Evolutionary conservation across 164 flowering plant genomes (phyloP).

Genomic region (Annona squamosa): DNA sequence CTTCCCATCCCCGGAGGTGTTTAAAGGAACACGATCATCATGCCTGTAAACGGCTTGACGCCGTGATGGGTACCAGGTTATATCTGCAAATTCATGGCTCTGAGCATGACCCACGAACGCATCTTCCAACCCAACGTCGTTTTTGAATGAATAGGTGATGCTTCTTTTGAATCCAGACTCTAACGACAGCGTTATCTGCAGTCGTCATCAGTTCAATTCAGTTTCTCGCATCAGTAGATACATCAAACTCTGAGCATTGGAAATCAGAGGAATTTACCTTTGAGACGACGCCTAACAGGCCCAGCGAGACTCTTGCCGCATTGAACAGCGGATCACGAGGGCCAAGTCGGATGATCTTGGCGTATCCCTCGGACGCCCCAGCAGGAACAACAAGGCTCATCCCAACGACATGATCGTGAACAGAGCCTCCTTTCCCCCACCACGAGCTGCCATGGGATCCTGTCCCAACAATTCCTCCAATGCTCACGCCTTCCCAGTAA

Average conservation of each 20-base stretch:
- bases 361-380: slow-evolving; percentile 38
- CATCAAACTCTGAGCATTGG: too few relatives aligned
- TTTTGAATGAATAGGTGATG: slow-evolving; percentile 49
- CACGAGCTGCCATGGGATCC: slow-evolving; percentile 89
- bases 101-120: slow-evolving; percentile 46
- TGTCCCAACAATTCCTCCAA: slow-evolving; percentile 75
- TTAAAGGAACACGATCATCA: slow-evolving; percentile 61
- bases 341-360: slow-evolving; percentile 40
- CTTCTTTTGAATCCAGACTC: slow-evolving; percentile 75
- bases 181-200: slow-evolving; percentile 58
- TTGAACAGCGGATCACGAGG: slow-evolving; percentile 33
- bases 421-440: slow-evolving; percentile 84
- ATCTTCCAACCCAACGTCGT: slow-evolving; percentile 48
- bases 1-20: slow-evolving; percentile 55
- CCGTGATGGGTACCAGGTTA: slow-evolving; percentile 82
- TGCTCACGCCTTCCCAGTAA: slow-evolving; percentile 86
- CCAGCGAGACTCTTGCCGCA: slow-evolving; percentile 69
- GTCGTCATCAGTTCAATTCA: neutral
- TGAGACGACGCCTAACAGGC: slow-evolving; percentile 69
- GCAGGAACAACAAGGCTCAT: slow-evolving; percentile 66
- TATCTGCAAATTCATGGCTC: slow-evolving; percentile 71
- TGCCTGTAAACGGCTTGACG: slow-evolving; percentile 58
- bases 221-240: neutral
- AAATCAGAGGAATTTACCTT: slow-evolving; percentile 38
- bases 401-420: slow-evolving; percentile 73